phyloP scores from a whole-genome alignment of 169 alveolate species.

The Toxoplasma gondii region DNA sequence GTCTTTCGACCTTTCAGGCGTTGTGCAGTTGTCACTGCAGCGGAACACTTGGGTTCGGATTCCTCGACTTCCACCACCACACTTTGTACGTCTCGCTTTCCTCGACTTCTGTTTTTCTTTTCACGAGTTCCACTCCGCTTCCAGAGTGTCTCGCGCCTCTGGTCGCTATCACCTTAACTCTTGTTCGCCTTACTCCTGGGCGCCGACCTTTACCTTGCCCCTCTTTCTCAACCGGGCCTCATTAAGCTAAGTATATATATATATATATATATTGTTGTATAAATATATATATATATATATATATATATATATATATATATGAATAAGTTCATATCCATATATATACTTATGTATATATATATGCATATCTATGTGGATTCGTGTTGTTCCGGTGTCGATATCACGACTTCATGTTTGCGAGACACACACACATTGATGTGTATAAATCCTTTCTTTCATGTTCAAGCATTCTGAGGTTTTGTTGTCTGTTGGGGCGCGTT shows the following conservation, averaged over 20 bases:
- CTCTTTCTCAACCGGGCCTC: too few species aligned
- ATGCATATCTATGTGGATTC: background rate
- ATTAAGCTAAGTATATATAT: too few species aligned
- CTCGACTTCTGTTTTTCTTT: background rate
- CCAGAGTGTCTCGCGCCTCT: too few species aligned
- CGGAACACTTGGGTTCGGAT: slow-evolving; percentile 42
- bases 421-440: too few species aligned
- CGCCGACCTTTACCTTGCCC: too few species aligned
- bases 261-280: too few species aligned
- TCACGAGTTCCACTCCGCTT: too few species aligned
- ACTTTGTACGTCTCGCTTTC: background rate
- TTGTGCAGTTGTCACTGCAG: slow-evolving; percentile 51
- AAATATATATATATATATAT: background rate
- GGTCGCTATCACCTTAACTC: too few species aligned
- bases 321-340: background rate
- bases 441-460: background rate
- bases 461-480: background rate
- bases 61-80: slow-evolving; percentile 37
- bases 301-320: background rate
- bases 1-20: too few species aligned
- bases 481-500: background rate
- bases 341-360: background rate
- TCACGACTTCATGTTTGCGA: too few species aligned
- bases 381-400: background rate
- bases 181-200: too few species aligned